Base-by-base conservation (phyloP, 1,284 basidiomycete genomes). In the Moesziomyces parantarcticus region DNA sequence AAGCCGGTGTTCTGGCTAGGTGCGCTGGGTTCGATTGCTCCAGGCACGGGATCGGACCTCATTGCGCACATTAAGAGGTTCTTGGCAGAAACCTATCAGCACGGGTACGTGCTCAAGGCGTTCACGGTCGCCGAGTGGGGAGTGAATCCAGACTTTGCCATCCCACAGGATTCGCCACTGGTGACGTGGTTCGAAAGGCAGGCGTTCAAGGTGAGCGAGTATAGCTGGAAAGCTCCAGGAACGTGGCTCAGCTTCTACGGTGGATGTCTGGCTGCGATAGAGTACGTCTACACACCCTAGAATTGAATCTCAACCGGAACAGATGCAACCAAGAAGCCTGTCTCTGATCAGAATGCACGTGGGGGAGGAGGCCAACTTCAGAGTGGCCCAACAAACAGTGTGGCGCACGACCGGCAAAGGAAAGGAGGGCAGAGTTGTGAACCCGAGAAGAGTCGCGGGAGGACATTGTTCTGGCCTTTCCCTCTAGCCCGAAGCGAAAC, bases 121-220 rank as follows among this genome's bases (percentile, higher is more conserved):
- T 68, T 58, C 21, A 62, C 65, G 16, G 55, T 68, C 6, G 50
- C 58, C 20, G 42, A 61, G 14, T 68, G 65, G 65, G 59, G 59
- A 9, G 32, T 57, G 41, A 44, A 55, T 18, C 21, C 25, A 25
- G 13, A 21, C 1, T 53, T 21, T 26, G 13, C 14, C 4, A 48
- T 61, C 14, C 65, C 58, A 3, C 21, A 16, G 6, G 26, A 54
- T 3, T 44, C 58, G 21, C 39, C 50, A 1, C 26, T 68, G 26
- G 26, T 55, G 9, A 47, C 7, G 6, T 68, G 45, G 29, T 68
- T 68, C 23, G 23, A 46, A 9, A 46, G 14, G 26, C 54, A 68
- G 23, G 54, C 54, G 3, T 68, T 68, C 23, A 11, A 45, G 5
- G 58, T 68, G 22, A 25, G 40, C 3, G 49, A 61, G 8, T 68